A percentile compares a stretch with the other conserved stretches of the same genome.
Conservation (phyloP, 176 grass and related monocot genomes). For the Saccharum officinarum region DNA sequence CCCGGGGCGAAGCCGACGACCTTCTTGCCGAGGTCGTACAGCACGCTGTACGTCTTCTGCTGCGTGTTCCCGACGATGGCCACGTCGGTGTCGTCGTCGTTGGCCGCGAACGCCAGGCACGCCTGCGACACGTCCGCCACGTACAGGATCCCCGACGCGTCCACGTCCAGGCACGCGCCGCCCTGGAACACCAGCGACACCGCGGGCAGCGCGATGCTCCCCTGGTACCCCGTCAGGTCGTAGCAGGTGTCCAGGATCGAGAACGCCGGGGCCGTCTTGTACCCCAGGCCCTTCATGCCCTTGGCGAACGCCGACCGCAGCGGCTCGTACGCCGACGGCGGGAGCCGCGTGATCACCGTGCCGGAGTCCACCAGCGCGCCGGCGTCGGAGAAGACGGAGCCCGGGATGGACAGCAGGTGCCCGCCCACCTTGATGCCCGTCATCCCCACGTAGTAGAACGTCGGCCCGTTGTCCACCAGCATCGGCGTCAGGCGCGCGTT, state of each 20-base stretch:
- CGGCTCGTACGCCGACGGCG: constrained; percentile 56
- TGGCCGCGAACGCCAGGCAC: constrained; percentile 73
- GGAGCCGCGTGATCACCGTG: constrained; percentile 86
- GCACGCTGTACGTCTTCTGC: constrained; percentile 64
- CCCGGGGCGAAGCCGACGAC: constrained; percentile 57
- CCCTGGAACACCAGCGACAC: constrained; percentile 58
- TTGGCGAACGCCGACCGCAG: constrained; percentile 50
- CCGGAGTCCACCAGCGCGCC: constrained; percentile 83
- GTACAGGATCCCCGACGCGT: constrained; percentile 62
- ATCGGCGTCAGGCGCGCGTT: constrained; percentile 64
- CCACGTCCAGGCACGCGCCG: constrained; percentile 45
- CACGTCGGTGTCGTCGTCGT: constrained; percentile 22
- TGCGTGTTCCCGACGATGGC: constrained; percentile 78
- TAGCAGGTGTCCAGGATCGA: constrained; percentile 65
- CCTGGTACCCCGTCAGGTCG: constrained; percentile 37
- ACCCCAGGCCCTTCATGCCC: constrained; percentile 42
- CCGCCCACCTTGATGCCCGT: constrained; percentile 59
- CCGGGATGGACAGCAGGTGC: constrained; percentile 24
- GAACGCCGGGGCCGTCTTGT: constrained; percentile 34
- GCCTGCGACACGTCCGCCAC: constrained; percentile 37
- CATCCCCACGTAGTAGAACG: constrained; percentile 78
- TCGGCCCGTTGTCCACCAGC: constrained; percentile 41
- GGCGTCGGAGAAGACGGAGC: constrained; percentile 42
- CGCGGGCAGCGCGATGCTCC: constrained; percentile 36
- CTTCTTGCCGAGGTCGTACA: constrained; percentile 64